Percentiles rank a stretch among this genome's conserved stretches.
Evolutionary conservation across 768 basidiomycete species (phyloP).

Genomic region (Phaffia tasmanica): DNA sequence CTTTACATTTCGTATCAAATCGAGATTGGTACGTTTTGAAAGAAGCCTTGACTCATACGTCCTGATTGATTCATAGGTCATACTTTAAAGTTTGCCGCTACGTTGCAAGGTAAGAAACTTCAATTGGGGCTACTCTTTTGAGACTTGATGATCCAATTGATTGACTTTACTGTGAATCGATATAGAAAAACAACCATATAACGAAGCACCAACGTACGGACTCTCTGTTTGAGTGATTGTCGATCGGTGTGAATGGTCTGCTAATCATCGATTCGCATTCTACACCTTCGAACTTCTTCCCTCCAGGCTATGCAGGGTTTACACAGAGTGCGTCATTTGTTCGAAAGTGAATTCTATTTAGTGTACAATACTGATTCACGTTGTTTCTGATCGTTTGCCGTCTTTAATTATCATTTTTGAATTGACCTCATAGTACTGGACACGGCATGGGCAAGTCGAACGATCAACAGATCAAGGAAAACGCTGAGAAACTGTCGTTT

Average conservation of each 20-base stretch:
- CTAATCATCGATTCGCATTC: not conserved
- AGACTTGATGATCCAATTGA: not conserved
- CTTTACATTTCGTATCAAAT: too few relatives aligned
- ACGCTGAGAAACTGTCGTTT: conserved; percentile 17
- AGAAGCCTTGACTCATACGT: too few relatives aligned
- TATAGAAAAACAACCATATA: not conserved
- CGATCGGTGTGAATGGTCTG: not conserved
- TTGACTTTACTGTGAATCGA: not conserved
- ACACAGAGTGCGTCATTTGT: not conserved
- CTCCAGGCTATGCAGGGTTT: conserved; percentile 17
- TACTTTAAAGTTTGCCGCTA: conserved; percentile 20
- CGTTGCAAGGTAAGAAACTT: conserved; percentile 11
- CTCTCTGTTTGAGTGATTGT: not conserved
- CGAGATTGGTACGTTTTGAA: too few relatives aligned
- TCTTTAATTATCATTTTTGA: too few relatives aligned
- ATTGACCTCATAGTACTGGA: conserved; percentile 2
- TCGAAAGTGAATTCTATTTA: too few relatives aligned
- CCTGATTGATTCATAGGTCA: not conserved
- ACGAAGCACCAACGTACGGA: not conserved
- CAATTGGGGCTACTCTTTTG: not conserved
- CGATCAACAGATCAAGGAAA: conserved; percentile 13
- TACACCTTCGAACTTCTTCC: too few relatives aligned
- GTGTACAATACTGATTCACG: too few relatives aligned
- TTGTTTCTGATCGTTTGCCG: too few relatives aligned
- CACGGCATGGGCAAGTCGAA: conserved; percentile 24